Conservation (phyloP, 352 stramenopile species). For the Plasmopara viticola region DNA sequence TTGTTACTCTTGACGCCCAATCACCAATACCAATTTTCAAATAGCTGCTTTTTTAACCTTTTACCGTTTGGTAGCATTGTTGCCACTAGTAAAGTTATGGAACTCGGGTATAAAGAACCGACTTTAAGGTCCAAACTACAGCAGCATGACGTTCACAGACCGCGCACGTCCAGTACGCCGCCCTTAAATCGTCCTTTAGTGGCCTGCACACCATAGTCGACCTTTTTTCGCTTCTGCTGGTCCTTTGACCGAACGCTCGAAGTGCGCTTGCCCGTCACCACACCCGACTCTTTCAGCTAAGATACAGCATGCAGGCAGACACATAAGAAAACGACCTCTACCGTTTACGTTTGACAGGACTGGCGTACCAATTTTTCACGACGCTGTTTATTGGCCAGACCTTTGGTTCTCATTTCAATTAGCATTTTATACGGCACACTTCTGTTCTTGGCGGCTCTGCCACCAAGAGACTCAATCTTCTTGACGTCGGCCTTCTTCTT, state of each 20-base stretch:
- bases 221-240: slow-evolving; percentile 58
- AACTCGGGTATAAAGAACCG: too few relatives aligned
- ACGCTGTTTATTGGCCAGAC: slow-evolving; percentile 37
- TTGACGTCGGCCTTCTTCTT: slow-evolving; percentile 72
- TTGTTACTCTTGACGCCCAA: too few relatives aligned
- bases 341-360: too few relatives aligned
- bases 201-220: slow-evolving; percentile 69
- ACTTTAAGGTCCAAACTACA: too few relatives aligned
- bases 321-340: too few relatives aligned
- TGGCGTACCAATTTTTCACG: slow-evolving; percentile 52
- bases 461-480: slow-evolving; percentile 62
- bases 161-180: slow-evolving; percentile 63
- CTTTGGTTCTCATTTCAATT: slow-evolving; percentile 66
- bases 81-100: too few relatives aligned
- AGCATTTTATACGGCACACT: slow-evolving; percentile 70
- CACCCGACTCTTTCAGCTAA: slow-evolving; percentile 59
- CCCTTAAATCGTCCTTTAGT: slow-evolving; percentile 73
- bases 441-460: slow-evolving; percentile 48
- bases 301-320: slow-evolving; percentile 9
- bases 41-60: too few relatives aligned
- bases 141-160: slow-evolving; percentile 17
- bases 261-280: slow-evolving; percentile 67
- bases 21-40: too few relatives aligned
- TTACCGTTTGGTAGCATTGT: too few relatives aligned
- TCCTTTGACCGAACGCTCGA: slow-evolving; percentile 31